Base-by-base conservation (phyloP, 2,329 filamentous ascomycete species). In the Beauveria bassiana region DNA sequence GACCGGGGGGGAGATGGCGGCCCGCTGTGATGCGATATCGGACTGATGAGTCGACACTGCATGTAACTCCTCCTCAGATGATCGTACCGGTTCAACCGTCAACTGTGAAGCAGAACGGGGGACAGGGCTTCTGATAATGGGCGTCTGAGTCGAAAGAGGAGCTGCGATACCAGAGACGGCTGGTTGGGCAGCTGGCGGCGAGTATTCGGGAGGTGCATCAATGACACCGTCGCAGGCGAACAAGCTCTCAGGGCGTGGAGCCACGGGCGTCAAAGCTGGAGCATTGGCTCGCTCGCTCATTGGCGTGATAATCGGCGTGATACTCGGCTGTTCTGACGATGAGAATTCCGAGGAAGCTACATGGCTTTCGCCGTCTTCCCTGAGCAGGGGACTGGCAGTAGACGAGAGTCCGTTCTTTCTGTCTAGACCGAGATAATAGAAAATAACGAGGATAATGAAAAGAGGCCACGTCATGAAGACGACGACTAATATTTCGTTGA, bases 341-440 rank as follows among this genome's bases (percentile, higher is more conserved):
- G 40, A 47, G 40, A 46, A 53, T 42, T 53, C 45, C 8, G 49
- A 61, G 1, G 45, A 46, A 2, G 64, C 24, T 62, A 56, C 22
- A 14, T 64, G 45, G 26, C 61, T 9, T 50, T 61, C 31, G 51
- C 55, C 34, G 24, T 51, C 16, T n/a, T 59, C 18, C 63, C 65
- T 63, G 28, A 65, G 63, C 5, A 65, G 54, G 16, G 66, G 64
- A 8, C 67, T 63, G 22, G 49, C 9, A 4, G 58, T 64, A 0
- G 69, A 68, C 67, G 70, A 73, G 8, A 74, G 43, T 0, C 70
- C 71, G 7, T 66, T 66, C 5, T 53, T 34, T 22, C 66, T 71
- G 9, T 65, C 67, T 3, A 51, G 56, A 1, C 70, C 72, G 3
- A 74, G 61, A 8, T 62, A 61, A 43, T 70, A 72, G 1, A 72